These are phyloP conservation scores for Alternaria sp. DNA, from an alignment of 2,329 filamentous ascomycete genomes.

Conservation along the genomic window DNA sequence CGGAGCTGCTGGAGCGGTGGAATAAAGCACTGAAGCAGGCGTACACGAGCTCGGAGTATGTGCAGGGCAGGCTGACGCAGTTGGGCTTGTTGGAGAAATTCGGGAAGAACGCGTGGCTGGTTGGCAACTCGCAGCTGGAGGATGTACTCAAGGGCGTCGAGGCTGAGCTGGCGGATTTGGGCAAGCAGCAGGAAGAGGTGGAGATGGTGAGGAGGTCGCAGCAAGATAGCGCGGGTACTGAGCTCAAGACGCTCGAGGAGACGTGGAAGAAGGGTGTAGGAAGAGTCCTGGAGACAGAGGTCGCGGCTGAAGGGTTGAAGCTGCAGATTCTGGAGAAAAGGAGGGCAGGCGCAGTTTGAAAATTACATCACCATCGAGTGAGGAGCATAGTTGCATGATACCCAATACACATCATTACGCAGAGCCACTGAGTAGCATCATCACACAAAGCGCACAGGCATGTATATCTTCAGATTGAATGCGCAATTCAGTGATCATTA, in stretches of 20 bases:
- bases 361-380: background rate
- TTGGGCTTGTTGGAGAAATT: conserved; percentile 78
- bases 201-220: conserved; percentile 71
- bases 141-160: conserved; percentile 73
- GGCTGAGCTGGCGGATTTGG: conserved; percentile 72
- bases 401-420: conserved; percentile 1
- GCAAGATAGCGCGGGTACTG: conserved; percentile 75
- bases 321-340: conserved; percentile 46
- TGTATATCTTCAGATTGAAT: too few species aligned
- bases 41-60: conserved; percentile 65
- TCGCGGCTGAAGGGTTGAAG: conserved; percentile 75
- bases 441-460: too few species aligned
- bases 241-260: conserved; percentile 76
- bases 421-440: background rate
- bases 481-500: background rate
- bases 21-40: conserved; percentile 60
- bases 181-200: conserved; percentile 73
- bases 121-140: conserved; percentile 82
- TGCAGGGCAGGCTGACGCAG: conserved; percentile 63
- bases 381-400: conserved; percentile 6
- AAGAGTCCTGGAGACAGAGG: conserved; percentile 82
- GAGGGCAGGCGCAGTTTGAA: conserved; percentile 43
- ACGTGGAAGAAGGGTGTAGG: conserved; percentile 81
- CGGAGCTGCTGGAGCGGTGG: conserved; percentile 55
- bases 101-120: conserved; percentile 91